These are phyloP conservation scores for Centrapalus pauciflorus DNA, from an alignment of 129 eudicot genomes.

Conservation along the genomic window DNA sequence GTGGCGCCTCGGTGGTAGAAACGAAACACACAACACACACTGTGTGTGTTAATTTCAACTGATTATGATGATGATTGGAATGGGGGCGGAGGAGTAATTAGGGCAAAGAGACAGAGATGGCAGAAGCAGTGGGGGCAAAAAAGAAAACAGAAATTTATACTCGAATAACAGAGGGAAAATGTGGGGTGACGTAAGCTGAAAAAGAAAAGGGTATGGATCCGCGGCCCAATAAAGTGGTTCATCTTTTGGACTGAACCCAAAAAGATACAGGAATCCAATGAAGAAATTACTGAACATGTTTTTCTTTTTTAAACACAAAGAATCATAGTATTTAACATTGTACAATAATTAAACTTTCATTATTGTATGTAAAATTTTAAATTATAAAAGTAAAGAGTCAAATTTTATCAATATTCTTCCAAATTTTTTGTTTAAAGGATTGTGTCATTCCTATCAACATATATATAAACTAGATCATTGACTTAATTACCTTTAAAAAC, in stretches of 20 bases:
- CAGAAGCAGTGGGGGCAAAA: conserved; percentile 1
- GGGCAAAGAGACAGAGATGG: not conserved
- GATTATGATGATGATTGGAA: conserved; percentile 17
- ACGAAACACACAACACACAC: not conserved
- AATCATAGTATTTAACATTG: too few relatives aligned
- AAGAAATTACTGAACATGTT: too few relatives aligned
- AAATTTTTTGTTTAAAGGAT: too few relatives aligned
- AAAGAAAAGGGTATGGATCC: not conserved
- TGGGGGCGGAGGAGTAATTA: conserved; percentile 9
- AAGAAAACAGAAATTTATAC: not conserved
- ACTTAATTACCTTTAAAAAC: too few relatives aligned
- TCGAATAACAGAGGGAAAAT: conserved; percentile 14
- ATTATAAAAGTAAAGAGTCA: too few relatives aligned
- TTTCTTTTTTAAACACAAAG: too few relatives aligned
- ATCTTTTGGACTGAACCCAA: conserved; percentile 15
- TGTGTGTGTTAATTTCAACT: not conserved
- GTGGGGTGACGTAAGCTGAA: conserved; percentile 15
- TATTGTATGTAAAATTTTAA: too few relatives aligned
- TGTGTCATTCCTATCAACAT: too few relatives aligned
- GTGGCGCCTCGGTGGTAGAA: not conserved
- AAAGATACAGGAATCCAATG: conserved; percentile 9
- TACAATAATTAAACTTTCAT: too few relatives aligned
- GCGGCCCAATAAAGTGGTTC: conserved; percentile 9
- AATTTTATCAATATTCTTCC: too few relatives aligned
- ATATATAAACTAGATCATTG: too few relatives aligned